Evolutionary conservation across 257 asterid genomes (phyloP).

Genomic region (Echites panduratus): DNA sequence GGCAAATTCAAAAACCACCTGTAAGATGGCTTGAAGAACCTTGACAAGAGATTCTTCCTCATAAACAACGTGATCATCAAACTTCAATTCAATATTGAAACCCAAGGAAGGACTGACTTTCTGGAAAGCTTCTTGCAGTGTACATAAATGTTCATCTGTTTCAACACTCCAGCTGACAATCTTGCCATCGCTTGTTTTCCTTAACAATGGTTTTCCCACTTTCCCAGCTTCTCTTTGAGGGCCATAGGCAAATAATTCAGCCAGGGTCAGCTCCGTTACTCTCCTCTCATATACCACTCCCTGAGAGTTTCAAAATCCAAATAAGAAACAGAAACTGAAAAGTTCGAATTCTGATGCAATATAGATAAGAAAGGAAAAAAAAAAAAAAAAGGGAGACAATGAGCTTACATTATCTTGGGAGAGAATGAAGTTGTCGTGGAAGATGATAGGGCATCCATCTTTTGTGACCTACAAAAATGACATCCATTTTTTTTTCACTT

Average conservation of each 20-base stretch:
- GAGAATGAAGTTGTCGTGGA: constrained; percentile 89
- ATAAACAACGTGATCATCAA: constrained; percentile 64
- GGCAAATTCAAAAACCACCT: constrained; percentile 56
- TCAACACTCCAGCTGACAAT: constrained; percentile 67
- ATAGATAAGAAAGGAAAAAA: no score
- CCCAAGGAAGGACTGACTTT: constrained; percentile 67
- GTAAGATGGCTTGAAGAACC: constrained; percentile 41
- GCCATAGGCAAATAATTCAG: constrained; percentile 77
- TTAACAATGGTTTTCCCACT: constrained; percentile 50
- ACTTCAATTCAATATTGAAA: constrained; percentile 84
- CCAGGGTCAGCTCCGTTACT: constrained; percentile 60
- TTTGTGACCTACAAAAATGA: constrained; percentile 75
- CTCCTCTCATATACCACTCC: constrained; percentile 63
- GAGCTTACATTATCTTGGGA: constrained; percentile 59
- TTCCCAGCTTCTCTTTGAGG: constrained; percentile 49
- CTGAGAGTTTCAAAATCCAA: constrained; percentile 25
- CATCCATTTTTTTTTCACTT: constrained; percentile 33
- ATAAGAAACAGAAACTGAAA: no score
- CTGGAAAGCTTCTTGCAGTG: constrained; percentile 71
- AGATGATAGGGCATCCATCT: constrained; percentile 85
- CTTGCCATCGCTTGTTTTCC: constrained; percentile 82
- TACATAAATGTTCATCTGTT: constrained; percentile 65
- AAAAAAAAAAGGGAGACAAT: no score
- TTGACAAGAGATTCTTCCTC: constrained; percentile 41
- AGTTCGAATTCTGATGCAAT: neutral